Evolutionary conservation across 108 stramenopile genomes (phyloP), one percentile per base, ranked within the genome.

Genomic region (Skeletonema costatum): DNA sequence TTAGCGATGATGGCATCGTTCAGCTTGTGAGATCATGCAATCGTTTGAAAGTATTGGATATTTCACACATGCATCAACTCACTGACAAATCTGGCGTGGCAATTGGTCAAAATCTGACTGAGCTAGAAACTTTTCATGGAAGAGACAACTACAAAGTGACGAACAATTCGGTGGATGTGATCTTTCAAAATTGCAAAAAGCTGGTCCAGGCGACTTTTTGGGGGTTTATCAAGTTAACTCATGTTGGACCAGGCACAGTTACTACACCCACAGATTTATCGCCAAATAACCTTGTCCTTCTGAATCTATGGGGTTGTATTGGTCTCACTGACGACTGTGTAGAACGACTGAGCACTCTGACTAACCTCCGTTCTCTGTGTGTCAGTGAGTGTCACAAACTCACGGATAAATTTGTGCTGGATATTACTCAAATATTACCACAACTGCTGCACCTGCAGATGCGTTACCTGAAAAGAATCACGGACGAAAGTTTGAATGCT

Each of bases 231-330:
- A 67, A 77, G 69, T 53, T 90, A 64, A 77, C 58, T 44, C 74
- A 68, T 70, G 44, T 84, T 51, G 71, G 76, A 6, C 82, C 72
- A 10, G 64, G 41, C 53, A 53, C 7, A 32, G 17, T 6, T n/a
- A 60, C 25, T 53, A 9, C 25, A 3, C 14, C n/a, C 2, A 5
- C 21, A 7, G 61, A 31, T 66, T 5, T n/a, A n/a, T 46, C 10
- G 19, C 10, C 42, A 12, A 44, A 32, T 25, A 79, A 86, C 64
- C 39, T 90, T 14, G 86, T 87, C 25, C 73, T 85, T 31, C 51
- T 91, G 35, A 91, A 91, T 72, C 73, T 91, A 4, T 91, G 90
- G 90, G 90, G 90, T 6, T 89, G 86, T 66, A 86, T 87, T 71
- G 66, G 64, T 12, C 75, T 91, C 14, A 46, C 38, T 29, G 87